Conservation (phyloP, 495 filamentous ascomycete species). For the Cercophora sp. region DNA sequence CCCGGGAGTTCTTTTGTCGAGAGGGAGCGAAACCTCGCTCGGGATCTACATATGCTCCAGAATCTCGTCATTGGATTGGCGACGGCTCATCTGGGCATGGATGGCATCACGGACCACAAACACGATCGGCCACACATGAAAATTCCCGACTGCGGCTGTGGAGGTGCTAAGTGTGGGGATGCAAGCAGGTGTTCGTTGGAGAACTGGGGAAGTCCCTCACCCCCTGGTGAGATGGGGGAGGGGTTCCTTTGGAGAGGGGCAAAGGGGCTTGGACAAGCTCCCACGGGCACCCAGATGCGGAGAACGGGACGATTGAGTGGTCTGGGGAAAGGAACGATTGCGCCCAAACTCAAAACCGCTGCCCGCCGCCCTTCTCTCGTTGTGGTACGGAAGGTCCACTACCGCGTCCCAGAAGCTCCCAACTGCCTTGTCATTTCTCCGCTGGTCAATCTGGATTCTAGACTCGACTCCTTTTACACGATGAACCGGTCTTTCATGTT, state of each 20-base stretch:
- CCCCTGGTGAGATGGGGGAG: constrained; percentile 5
- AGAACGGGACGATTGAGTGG: constrained; percentile 6
- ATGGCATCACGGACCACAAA: no score
- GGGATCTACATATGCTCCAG: no score
- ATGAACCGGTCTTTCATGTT: no score
- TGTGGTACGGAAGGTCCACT: constrained; percentile 17
- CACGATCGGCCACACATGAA: constrained; percentile 6
- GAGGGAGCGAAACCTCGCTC: no score
- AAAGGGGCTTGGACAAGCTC: not conserved
- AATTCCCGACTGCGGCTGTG: constrained; percentile 15
- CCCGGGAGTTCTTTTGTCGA: no score
- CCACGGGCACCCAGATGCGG: constrained; percentile 5
- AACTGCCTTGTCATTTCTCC: constrained; percentile 5
- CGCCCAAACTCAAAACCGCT: no score
- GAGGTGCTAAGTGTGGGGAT: constrained; percentile 7
- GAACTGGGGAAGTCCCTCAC: constrained; percentile 14
- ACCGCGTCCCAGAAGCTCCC: constrained; percentile 12
- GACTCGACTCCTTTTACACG: no score
- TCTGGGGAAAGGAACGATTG: constrained; percentile 9
- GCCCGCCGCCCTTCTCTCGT: no score
- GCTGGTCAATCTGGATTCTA: constrained; percentile 2
- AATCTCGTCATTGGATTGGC: no score
- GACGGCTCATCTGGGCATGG: no score
- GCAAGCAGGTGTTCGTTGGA: constrained; percentile 11
- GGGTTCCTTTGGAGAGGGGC: constrained; percentile 3